A percentile compares a stretch with the other conserved stretches of the same genome.
These are phyloP conservation scores for Volvox carteri DNA, from an alignment of 163 green algal genomes.

Conservation along the genomic window DNA sequence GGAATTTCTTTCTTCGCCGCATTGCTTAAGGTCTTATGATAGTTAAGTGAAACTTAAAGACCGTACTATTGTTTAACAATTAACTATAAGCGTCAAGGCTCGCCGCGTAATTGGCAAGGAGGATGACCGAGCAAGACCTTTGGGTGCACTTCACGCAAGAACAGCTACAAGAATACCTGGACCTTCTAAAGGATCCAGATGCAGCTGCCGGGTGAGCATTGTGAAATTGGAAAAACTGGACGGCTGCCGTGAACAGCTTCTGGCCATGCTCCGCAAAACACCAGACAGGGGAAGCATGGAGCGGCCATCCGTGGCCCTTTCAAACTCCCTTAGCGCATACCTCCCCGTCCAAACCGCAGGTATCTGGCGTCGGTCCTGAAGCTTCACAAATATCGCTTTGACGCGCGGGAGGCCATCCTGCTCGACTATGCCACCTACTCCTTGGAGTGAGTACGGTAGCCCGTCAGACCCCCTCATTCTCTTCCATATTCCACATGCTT, in stretches of 20 bases:
- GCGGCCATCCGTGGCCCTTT: too few relatives aligned
- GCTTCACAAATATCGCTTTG: conserved; percentile 53
- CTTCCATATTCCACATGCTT: too few relatives aligned
- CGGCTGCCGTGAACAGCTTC: too few relatives aligned
- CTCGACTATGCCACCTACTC: conserved; percentile 59
- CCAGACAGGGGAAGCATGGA: too few relatives aligned
- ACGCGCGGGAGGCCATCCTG: conserved; percentile 54
- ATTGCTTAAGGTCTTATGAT: background rate
- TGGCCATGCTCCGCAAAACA: too few relatives aligned
- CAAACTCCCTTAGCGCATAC: background rate
- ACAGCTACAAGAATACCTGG: conserved; percentile 37
- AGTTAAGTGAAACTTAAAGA: background rate
- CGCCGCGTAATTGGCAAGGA: background rate
- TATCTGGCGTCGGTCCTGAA: conserved; percentile 39
- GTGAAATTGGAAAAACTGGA: background rate
- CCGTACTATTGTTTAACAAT: background rate
- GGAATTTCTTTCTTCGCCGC: background rate
- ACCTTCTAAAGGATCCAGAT: conserved; percentile 2
- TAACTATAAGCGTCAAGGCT: background rate
- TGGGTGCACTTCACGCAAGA: conserved; percentile 51
- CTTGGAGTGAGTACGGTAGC: conserved; percentile 28
- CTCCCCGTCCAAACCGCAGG: background rate
- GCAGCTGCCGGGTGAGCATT: conserved; percentile 25
- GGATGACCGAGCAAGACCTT: conserved; percentile 37
- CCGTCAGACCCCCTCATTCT: too few relatives aligned